A percentile compares a stretch with the other conserved stretches of the same genome.
These are phyloP conservation scores for Pisolithus thermaeus DNA, from an alignment of 1,284 basidiomycete species.

Conservation along the genomic window DNA sequence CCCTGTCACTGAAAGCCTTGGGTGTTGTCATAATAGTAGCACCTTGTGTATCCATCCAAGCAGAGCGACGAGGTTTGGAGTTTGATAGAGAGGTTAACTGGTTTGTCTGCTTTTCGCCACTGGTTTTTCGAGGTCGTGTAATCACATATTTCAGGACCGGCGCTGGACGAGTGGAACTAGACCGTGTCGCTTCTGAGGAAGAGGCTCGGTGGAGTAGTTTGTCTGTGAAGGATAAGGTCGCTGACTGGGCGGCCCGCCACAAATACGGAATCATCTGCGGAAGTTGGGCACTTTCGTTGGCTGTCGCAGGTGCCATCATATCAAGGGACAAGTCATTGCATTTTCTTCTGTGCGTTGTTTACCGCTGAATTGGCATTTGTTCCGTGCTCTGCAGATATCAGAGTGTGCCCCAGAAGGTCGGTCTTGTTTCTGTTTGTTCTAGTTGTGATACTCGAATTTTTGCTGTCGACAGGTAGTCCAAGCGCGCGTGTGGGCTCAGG, in stretches of 20 bases:
- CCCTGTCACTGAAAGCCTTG: conserved; percentile 73
- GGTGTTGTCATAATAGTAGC: conserved; percentile 65
- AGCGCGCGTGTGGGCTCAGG: conserved; percentile 89
- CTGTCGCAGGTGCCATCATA: conserved; percentile 65
- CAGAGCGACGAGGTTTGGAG: conserved; percentile 73
- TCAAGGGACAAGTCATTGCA: conserved; percentile 56
- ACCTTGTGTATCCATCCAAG: conserved; percentile 69
- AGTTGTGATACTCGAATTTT: conserved; percentile 35
- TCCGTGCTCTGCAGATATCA: conserved; percentile 34
- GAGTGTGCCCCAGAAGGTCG: conserved; percentile 51
- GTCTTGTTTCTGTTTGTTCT: not conserved
- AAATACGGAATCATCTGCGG: conserved; percentile 81
- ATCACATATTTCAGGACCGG: conserved; percentile 39
- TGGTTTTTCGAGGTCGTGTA: not conserved
- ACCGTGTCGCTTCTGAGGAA: conserved; percentile 43
- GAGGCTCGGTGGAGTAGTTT: conserved; percentile 56
- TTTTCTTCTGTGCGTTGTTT: not conserved
- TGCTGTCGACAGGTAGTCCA: conserved; percentile 69
- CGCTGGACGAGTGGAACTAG: conserved; percentile 54
- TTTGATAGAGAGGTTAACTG: conserved; percentile 63
- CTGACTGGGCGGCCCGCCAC: conserved; percentile 73
- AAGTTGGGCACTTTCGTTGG: conserved; percentile 75
- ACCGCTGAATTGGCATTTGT: not conserved
- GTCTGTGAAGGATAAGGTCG: conserved; percentile 52
- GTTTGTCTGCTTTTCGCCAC: conserved; percentile 32